Conservation (phyloP, 257 asterid species). For the Leonotis leonurus region DNA sequence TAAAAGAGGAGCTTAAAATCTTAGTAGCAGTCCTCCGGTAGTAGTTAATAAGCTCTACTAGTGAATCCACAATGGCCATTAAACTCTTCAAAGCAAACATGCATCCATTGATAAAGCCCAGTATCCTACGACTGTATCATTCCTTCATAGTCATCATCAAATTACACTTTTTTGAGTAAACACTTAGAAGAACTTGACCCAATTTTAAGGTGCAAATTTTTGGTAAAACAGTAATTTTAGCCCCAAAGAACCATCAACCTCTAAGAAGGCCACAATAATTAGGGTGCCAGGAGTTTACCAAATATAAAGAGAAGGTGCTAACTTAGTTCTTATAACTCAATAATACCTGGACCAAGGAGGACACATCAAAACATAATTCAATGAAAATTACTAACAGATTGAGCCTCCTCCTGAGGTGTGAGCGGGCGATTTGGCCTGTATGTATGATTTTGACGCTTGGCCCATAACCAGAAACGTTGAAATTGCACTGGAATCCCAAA, state of each 20-base stretch:
- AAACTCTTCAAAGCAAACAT: neutral
- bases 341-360: neutral
- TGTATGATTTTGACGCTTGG: constrained; percentile 95
- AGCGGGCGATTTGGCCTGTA: constrained; percentile 94
- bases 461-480: constrained; percentile 98
- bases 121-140: neutral
- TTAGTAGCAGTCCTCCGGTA: neutral
- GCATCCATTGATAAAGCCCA: neutral
- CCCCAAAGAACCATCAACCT: neutral
- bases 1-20: neutral
- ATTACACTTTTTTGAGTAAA: neutral
- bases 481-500: constrained; percentile 75
- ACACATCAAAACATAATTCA: constrained; percentile 6
- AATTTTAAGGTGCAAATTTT: neutral
- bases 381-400: constrained; percentile 41
- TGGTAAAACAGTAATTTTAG: neutral
- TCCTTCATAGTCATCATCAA: too few relatives aligned
- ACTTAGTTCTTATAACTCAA: neutral
- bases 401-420: constrained; percentile 81
- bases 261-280: neutral
- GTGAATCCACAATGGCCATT: neutral
- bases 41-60: too few relatives aligned
- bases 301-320: neutral
- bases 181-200: neutral
- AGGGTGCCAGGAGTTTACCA: neutral